A percentile compares a stretch with the other conserved stretches of the same genome.
phyloP scores from a whole-genome alignment of 2,329 filamentous ascomycete genomes.

The Daldinia sp. region DNA sequence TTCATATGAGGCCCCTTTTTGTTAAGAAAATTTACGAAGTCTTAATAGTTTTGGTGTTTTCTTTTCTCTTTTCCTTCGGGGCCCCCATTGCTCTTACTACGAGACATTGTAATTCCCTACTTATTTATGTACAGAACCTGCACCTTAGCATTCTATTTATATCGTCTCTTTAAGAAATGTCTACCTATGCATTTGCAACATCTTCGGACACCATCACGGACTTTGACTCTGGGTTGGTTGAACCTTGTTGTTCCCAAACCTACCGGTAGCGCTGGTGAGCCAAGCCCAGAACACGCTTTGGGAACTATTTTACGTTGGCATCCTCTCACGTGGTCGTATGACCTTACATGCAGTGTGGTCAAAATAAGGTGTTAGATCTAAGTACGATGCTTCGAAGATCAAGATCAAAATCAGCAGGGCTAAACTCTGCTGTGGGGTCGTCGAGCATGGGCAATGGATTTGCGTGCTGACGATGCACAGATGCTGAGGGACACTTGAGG shows the following conservation, averaged over 20 bases:
- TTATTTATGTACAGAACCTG: not conserved
- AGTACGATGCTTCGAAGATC: constrained; percentile 6
- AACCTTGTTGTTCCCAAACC: constrained; percentile 16
- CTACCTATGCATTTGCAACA: not conserved
- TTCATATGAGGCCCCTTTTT: not conserved
- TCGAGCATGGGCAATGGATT: not conserved
- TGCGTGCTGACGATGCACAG: constrained; percentile 6
- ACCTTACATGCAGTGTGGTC: not conserved
- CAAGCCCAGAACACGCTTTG: constrained; percentile 4
- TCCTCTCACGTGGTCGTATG: not conserved
- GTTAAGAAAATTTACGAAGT: not conserved
- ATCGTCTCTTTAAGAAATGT: not conserved
- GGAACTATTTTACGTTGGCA: not conserved
- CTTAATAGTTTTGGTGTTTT: not conserved
- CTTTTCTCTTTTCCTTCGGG: not conserved
- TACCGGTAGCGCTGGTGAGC: not conserved
- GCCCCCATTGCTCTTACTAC: not conserved
- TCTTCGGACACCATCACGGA: not conserved
- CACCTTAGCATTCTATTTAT: not conserved
- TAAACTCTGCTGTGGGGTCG: constrained; percentile 16
- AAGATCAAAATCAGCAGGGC: constrained; percentile 9
- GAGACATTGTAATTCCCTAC: not conserved
- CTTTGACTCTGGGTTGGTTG: not conserved
- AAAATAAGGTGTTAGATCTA: constrained; percentile 27
- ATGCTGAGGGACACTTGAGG: not conserved